Conservation (phyloP, 345 rosid genomes). For the Acer negundo region DNA sequence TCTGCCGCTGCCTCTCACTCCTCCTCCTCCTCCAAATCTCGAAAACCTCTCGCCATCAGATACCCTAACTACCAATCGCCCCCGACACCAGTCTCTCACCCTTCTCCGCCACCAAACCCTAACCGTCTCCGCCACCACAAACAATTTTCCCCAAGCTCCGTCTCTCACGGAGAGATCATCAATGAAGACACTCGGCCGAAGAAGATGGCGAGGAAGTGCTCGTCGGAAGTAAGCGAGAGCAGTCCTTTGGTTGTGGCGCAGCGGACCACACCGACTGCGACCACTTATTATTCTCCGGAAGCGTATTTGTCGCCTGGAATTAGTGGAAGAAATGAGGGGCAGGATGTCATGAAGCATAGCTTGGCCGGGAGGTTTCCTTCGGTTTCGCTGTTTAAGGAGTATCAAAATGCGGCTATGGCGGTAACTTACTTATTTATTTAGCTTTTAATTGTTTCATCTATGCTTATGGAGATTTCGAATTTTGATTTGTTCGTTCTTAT, state of each 20-base stretch:
- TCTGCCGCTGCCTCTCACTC: conserved; percentile 77
- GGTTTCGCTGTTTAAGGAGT: conserved; percentile 83
- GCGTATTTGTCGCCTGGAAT: conserved; percentile 73
- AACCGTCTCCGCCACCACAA: conserved; percentile 20
- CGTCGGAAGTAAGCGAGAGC: conserved; percentile 48
- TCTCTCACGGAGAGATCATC: conserved; percentile 26
- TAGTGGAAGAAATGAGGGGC: conserved; percentile 42
- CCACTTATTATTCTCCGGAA: conserved; percentile 53
- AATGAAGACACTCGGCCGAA: conserved; percentile 36
- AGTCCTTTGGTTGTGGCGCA: conserved; percentile 58
- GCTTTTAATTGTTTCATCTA: not conserved
- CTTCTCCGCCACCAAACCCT: conserved; percentile 40
- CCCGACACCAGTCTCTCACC: conserved; percentile 49
- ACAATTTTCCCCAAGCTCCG: conserved; percentile 31
- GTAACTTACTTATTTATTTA: conserved; percentile 35
- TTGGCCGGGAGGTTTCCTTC: conserved; percentile 82
- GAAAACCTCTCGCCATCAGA: conserved; percentile 58
- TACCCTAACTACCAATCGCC: conserved; percentile 58
- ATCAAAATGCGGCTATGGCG: conserved; percentile 89
- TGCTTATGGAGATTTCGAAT: too few relatives aligned
- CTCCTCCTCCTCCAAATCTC: conserved; percentile 51
- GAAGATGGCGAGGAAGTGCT: conserved; percentile 56
- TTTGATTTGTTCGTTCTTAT: too few relatives aligned
- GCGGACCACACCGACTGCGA: conserved; percentile 40
- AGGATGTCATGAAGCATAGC: conserved; percentile 61